These are phyloP conservation scores for Rosellinia necatrix DNA, from an alignment of 2,329 filamentous ascomycete species.

Conservation along the genomic window DNA sequence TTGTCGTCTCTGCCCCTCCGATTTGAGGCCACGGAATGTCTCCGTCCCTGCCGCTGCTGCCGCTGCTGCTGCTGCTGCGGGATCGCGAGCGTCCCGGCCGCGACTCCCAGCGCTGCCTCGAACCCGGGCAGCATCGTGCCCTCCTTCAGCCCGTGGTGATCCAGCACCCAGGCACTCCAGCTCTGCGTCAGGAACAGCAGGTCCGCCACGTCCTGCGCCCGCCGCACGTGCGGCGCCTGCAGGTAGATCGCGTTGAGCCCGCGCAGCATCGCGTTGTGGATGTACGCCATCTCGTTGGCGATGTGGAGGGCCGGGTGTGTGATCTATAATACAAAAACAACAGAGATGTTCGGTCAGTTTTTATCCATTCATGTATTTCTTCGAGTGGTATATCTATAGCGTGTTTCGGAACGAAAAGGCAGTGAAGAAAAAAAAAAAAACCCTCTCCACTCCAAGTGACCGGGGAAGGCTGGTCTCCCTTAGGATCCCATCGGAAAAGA, in stretches of 20 bases:
- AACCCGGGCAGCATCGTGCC: conserved; percentile 39
- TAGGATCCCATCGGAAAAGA: neutral
- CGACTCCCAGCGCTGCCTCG: conserved; percentile 32
- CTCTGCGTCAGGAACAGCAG: conserved; percentile 40
- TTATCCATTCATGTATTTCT: neutral
- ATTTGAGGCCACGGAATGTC: too few species aligned
- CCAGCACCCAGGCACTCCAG: conserved; percentile 39
- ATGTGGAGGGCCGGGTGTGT: conserved; percentile 36
- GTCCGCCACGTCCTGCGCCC: conserved; percentile 38
- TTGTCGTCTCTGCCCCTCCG: neutral
- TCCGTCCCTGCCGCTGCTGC: neutral
- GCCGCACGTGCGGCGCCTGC: conserved; percentile 40
- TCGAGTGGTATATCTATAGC: too few species aligned
- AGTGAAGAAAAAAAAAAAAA: too few species aligned
- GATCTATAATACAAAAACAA: too few species aligned
- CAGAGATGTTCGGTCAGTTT: conserved; percentile 2
- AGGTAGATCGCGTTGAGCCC: conserved; percentile 45
- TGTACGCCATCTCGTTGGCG: conserved; percentile 41
- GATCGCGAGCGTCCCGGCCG: conserved; percentile 26
- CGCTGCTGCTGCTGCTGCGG: neutral
- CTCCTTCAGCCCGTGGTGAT: conserved; percentile 42
- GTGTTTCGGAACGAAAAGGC: too few species aligned
- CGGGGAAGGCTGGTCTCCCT: too few species aligned
- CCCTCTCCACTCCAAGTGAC: too few species aligned
- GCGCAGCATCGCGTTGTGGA: conserved; percentile 45